Evolutionary conservation across 176 grass and related monocot genomes (phyloP).

Genomic region (Carex scoparia): DNA sequence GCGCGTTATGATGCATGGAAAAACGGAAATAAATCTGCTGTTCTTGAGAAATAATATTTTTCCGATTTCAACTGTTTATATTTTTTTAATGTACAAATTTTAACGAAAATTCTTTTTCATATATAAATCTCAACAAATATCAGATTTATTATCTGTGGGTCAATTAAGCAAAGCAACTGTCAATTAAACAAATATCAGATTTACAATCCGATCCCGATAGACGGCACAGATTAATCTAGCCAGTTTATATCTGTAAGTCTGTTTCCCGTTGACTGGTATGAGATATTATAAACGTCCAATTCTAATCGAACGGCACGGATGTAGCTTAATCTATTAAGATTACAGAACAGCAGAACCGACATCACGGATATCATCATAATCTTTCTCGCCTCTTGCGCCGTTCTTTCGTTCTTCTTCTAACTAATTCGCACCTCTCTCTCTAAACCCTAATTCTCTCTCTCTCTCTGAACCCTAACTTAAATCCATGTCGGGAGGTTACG

Average conservation of each 20-base stretch:
- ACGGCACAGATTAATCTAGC: neutral
- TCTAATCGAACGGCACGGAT: neutral
- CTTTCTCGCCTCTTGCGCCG: neutral
- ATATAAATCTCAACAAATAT: too few species aligned
- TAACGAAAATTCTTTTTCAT: too few species aligned
- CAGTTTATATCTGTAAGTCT: neutral
- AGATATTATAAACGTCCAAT: neutral
- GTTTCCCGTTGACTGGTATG: neutral
- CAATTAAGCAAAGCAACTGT: too few species aligned
- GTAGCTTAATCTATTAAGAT: neutral
- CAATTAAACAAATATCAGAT: too few species aligned
- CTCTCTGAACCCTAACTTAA: conserved; percentile 15
- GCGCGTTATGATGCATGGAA: too few species aligned
- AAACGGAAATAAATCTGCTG: too few species aligned
- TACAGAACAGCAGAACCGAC: neutral
- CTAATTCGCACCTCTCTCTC: neutral
- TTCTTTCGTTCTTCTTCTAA: neutral
- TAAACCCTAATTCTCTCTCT: conserved; percentile 22
- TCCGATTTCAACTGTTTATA: too few species aligned
- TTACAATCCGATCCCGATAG: neutral
- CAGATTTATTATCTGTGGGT: too few species aligned
- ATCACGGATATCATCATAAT: neutral
- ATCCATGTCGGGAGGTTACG: conserved; percentile 27
- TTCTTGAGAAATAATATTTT: too few species aligned
- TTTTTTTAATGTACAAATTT: too few species aligned